Conservation (phyloP, 2,329 filamentous ascomycete genomes). For the Polychaeton citri region DNA sequence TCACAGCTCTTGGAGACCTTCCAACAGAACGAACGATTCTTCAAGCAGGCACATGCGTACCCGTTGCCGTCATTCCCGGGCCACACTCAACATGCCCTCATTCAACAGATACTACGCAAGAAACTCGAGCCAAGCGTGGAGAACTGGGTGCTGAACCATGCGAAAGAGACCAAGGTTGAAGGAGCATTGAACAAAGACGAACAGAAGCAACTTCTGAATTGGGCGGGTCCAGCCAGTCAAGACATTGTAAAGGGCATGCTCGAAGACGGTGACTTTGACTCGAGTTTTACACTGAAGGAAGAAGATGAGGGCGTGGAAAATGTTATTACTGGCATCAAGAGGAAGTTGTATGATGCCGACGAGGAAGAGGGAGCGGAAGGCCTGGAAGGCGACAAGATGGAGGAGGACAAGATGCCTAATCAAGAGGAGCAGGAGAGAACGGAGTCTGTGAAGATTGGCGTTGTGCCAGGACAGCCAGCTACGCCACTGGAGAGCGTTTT, state of each 20-base stretch:
- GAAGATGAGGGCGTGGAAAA: constrained; percentile 51
- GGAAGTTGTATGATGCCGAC: constrained; percentile 26
- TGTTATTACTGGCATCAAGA: constrained; percentile 57
- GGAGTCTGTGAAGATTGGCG: constrained; percentile 6
- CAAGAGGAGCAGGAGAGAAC: constrained; percentile 8
- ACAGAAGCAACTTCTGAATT: constrained; percentile 24
- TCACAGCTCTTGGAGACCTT: constrained; percentile 52
- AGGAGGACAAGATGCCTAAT: constrained; percentile 9
- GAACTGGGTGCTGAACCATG: constrained; percentile 48
- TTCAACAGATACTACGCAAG: constrained; percentile 63
- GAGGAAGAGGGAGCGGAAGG: constrained; percentile 32
- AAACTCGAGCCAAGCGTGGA: constrained; percentile 71
- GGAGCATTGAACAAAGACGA: constrained; percentile 1
- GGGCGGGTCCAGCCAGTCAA: constrained; percentile 21
- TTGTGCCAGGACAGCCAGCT: constrained; percentile 15
- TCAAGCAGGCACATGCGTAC: constrained; percentile 58
- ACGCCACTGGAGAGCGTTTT: constrained; percentile 35
- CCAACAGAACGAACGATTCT: constrained; percentile 50
- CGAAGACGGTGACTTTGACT: constrained; percentile 35
- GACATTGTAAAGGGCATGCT: constrained; percentile 2
- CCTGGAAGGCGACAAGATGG: constrained; percentile 28
- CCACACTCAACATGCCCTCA: constrained; percentile 45
- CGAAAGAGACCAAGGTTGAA: constrained; percentile 2
- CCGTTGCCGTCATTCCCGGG: constrained; percentile 60
- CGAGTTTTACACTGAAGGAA: constrained; percentile 61